Conservation (phyloP, 176 grass and related monocot genomes). For the Poa annua region DNA sequence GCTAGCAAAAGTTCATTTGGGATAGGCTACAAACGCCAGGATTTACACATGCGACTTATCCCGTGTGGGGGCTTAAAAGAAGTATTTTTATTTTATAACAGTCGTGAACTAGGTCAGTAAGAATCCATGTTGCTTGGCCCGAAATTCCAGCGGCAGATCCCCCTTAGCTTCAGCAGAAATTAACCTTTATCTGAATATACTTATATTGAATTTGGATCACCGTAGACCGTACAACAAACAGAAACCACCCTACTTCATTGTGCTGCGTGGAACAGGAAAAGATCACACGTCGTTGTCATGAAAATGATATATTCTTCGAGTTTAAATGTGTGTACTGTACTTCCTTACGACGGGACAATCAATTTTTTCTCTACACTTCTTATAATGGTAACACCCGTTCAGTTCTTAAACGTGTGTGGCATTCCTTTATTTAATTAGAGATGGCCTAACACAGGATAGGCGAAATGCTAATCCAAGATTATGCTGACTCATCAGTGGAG, state of each 20-base stretch:
- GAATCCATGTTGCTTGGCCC: no score
- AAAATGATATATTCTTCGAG: background rate
- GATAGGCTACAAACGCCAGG: no score
- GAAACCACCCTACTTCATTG: background rate
- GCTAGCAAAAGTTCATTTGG: no score
- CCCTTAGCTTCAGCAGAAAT: no score
- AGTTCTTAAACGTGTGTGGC: conserved; percentile 34
- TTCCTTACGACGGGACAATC: background rate
- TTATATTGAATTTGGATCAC: no score
- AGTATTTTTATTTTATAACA: no score
- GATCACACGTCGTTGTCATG: background rate
- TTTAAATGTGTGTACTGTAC: background rate
- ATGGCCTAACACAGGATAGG: conserved; percentile 43
- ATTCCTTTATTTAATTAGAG: conserved; percentile 39
- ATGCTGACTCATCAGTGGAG: conserved; percentile 57
- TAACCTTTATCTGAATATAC: no score
- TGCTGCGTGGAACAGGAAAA: background rate
- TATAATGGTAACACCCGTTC: conserved; percentile 1
- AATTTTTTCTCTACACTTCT: background rate
- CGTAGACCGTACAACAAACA: no score
- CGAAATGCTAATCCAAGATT: conserved; percentile 16
- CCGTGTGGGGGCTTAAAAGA: no score
- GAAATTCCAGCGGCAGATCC: no score
- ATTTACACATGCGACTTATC: no score
- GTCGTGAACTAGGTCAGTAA: no score